Percentiles rank a stretch among this genome's conserved stretches.
phyloP scores from a whole-genome alignment of 2,329 filamentous ascomycete species.

The Fusarium subtropicale region DNA sequence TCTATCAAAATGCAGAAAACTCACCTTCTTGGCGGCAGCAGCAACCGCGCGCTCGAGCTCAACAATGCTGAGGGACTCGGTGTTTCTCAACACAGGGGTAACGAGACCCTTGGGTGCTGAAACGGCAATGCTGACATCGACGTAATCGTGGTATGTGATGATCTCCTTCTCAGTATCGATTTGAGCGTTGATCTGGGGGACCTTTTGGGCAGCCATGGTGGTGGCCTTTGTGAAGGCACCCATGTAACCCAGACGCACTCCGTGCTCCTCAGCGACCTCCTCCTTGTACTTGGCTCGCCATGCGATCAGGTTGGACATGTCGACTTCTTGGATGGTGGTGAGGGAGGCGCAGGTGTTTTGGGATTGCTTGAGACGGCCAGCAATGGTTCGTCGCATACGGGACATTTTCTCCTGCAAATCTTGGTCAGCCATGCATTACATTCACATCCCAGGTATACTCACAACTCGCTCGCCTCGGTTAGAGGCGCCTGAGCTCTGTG shows the following conservation, averaged over 20 bases:
- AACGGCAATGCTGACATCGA: conserved; percentile 79
- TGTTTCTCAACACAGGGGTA: conserved; percentile 79
- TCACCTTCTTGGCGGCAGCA: conserved; percentile 72
- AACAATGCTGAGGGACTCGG: conserved; percentile 59
- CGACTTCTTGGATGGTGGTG: conserved; percentile 64
- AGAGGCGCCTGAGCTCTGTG: conserved; percentile 17
- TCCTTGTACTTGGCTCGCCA: conserved; percentile 73
- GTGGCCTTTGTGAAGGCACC: conserved; percentile 81
- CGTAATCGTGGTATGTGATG: conserved; percentile 68
- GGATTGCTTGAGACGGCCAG: conserved; percentile 74
- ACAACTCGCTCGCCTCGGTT: conserved; percentile 40
- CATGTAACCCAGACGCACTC: conserved; percentile 72
- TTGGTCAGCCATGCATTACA: conserved; percentile 1
- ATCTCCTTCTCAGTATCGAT: conserved; percentile 69
- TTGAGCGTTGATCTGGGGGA: conserved; percentile 77
- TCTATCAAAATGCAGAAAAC: conserved; percentile 42
- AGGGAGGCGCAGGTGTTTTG: conserved; percentile 76
- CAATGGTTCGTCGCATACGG: conserved; percentile 81
- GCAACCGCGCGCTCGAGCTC: conserved; percentile 66
- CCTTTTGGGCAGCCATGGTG: conserved; percentile 73
- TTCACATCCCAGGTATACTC: neutral
- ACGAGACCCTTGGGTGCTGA: conserved; percentile 78
- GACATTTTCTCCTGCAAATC: conserved; percentile 56
- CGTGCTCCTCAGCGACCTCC: conserved; percentile 47
- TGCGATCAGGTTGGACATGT: conserved; percentile 74